phyloP scores from a whole-genome alignment of 2,329 filamentous ascomycete genomes.

The Aspergillus ustus region DNA sequence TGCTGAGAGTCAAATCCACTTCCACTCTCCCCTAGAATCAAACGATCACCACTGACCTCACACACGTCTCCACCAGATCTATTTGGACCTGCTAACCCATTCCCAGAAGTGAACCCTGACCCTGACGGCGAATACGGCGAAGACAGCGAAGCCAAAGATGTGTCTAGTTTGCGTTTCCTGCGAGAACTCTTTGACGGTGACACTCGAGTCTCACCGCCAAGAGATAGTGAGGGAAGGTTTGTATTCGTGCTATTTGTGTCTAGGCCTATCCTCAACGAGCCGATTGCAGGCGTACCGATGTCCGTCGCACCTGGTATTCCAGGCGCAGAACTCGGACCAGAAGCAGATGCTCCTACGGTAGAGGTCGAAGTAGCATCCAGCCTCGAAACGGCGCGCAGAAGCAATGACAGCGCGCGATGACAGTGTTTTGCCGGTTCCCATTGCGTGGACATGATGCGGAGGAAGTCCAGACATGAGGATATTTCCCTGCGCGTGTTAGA shows the following conservation, averaged over 20 bases:
- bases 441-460: conserved; percentile 41
- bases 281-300: neutral
- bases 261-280: neutral
- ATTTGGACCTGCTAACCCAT: neutral
- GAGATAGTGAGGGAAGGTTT: neutral
- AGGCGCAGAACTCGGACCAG: neutral
- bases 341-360: too few relatives aligned
- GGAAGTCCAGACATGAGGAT: conserved; percentile 35
- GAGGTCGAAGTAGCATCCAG: neutral
- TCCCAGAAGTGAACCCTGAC: neutral
- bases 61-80: neutral
- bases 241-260: neutral
- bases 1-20: neutral
- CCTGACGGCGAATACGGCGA: neutral
- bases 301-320: neutral
- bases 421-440: conserved; percentile 49
- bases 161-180: neutral
- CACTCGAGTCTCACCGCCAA: neutral
- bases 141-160: neutral
- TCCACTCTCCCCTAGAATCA: neutral
- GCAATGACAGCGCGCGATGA: conserved; percentile 39
- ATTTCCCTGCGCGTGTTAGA: conserved; percentile 37
- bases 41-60: neutral
- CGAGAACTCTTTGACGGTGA: neutral
- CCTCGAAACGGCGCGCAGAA: conserved; percentile 37